Conservation (phyloP, 805 yeast species). For the Hanseniaspora taiwanica region DNA sequence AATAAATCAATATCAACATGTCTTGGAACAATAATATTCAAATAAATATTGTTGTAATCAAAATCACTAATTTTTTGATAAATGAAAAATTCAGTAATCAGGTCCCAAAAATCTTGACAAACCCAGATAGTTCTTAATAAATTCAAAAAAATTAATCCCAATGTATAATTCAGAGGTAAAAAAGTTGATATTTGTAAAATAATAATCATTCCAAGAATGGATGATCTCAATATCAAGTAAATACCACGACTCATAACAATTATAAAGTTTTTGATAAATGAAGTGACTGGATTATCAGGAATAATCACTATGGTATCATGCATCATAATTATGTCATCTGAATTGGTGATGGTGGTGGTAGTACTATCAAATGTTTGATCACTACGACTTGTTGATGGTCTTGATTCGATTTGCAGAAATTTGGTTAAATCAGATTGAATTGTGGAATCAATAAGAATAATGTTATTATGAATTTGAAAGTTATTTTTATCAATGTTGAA, state of each 20-base stretch:
- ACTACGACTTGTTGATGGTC: background rate
- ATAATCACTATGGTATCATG: conserved; percentile 2
- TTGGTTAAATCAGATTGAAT: background rate
- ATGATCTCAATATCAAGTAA: conserved; percentile 12
- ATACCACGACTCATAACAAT: conserved; percentile 11
- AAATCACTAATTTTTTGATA: conserved; percentile 2
- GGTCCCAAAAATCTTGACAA: conserved; percentile 15
- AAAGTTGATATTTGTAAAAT: conserved; percentile 12
- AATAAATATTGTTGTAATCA: conserved; percentile 4
- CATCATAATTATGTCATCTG: background rate
- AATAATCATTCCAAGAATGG: conserved; percentile 13
- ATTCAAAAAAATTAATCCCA: conserved; percentile 8
- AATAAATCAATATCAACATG: conserved; percentile 1
- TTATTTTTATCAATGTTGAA: no score
- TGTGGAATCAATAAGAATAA: background rate
- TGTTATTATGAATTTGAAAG: background rate
- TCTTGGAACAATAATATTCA: background rate
- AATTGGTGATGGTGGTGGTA: background rate
- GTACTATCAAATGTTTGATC: background rate
- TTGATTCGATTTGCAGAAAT: no score
- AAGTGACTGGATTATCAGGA: conserved; percentile 2
- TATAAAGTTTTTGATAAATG: background rate
- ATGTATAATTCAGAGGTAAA: conserved; percentile 10
- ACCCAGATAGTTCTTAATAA: conserved; percentile 12
- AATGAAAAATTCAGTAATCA: conserved; percentile 17